These are phyloP conservation scores for Sanghuangporus weigelae DNA, from an alignment of 1,284 basidiomycete species.

Conservation along the genomic window DNA sequence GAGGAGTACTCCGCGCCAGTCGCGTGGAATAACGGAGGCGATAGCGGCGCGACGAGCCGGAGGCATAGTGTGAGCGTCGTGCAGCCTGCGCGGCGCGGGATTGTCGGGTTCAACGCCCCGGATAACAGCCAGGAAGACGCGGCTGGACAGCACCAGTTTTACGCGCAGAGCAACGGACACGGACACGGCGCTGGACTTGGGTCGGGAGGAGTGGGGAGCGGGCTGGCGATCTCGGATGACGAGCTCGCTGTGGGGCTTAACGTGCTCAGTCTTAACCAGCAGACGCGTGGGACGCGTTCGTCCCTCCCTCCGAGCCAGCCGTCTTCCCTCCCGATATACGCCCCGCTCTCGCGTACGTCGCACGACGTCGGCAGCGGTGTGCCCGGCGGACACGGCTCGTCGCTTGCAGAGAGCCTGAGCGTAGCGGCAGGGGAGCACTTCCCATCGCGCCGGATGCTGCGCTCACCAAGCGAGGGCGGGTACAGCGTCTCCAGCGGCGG, in stretches of 20 bases:
- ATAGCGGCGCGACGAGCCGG: constrained; percentile 77
- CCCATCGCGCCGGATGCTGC: constrained; percentile 2
- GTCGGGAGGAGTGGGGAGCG: constrained; percentile 33
- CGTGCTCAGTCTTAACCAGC: constrained; percentile 50
- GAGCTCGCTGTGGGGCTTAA: constrained; percentile 72
- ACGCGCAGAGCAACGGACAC: constrained; percentile 19
- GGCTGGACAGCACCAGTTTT: constrained; percentile 37
- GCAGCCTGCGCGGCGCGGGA: constrained; percentile 55
- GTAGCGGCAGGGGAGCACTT: constrained; percentile 9
- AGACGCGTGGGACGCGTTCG: constrained; percentile 16
- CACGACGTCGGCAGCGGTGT: constrained; percentile 24
- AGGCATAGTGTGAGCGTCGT: constrained; percentile 85
- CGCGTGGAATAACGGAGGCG: constrained; percentile 33
- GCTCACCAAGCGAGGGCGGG: constrained; percentile 13
- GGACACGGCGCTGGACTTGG: constrained; percentile 21
- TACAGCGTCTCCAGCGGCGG: constrained; percentile 12
- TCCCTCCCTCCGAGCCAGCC: constrained; percentile 47
- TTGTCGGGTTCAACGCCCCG: constrained; percentile 63
- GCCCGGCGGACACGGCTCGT: too few species aligned
- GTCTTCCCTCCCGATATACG: constrained; percentile 64
- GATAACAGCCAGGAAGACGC: constrained; percentile 27
- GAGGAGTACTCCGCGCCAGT: constrained; percentile 38
- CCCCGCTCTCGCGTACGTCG: constrained; percentile 60
- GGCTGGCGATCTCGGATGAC: constrained; percentile 70
- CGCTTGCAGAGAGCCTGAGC: constrained; percentile 40